Base-by-base conservation (phyloP, 257 asterid species). In the Solanum bukasovii region DNA sequence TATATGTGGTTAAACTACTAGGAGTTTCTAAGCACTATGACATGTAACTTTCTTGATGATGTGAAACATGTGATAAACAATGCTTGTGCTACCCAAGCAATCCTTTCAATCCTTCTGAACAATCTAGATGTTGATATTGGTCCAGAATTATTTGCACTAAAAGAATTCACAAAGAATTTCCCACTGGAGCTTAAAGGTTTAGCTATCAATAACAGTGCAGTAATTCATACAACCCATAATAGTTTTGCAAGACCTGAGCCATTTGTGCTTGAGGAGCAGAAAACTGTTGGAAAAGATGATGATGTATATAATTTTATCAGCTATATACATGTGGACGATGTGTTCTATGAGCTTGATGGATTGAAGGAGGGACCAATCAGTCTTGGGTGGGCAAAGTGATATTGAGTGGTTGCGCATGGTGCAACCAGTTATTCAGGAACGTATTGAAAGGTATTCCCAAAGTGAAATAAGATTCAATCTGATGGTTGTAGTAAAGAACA, bases 61-160 rank as follows among this genome's bases (percentile, higher is more conserved):
- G 40, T 85, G 77, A 65, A 31, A 63, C 92, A 97, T 99, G 99
- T 97, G 87, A 95, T 96, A 89, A 97, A 95, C 67, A 97, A 97
- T 91, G 99, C 98, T 40, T 97, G 99, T 88, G 99, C 99, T 78
- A 97, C 99, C 90, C 99, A 97, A 93, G 99, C 98, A 87, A 96
- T 96, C 88, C 96, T 97, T 52, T 74, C 98, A 87, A 96, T 96
- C 88, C 96, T 97, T 52, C 71, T 97, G 94, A 97, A 97, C 92
- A 92, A 95, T 88, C 94, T 93, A 13, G 99, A 96, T 11, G 90
- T 97, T 77, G 99, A 97, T 87, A 91, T 95, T 84, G 99, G 99
- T 56, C 97, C 94, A 35, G 98, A 96, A 91, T 83, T 96, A 40
- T 90, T 95, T 14, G 95, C 98, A 3, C 85, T 96, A 87, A 97